A percentile compares a stretch with the other conserved stretches of the same genome.
Conservation (phyloP, 495 filamentous ascomycete genomes). For the Aspergillus heteromorphus region DNA sequence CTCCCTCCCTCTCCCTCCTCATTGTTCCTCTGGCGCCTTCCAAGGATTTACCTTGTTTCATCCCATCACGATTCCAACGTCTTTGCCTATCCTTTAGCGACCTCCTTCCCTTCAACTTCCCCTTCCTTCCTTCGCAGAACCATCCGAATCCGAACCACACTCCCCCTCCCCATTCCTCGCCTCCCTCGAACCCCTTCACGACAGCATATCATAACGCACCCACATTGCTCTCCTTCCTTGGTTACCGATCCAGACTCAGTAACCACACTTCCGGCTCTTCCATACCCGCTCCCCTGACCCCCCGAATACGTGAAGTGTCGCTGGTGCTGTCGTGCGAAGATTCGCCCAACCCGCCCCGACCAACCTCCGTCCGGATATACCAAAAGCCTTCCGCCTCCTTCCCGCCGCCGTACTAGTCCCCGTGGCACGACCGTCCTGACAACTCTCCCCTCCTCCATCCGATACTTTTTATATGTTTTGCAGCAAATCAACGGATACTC, state of each 20-base stretch:
- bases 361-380: neutral
- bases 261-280: neutral
- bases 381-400: neutral
- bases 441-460: neutral
- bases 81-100: neutral
- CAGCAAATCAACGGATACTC: constrained; percentile 12
- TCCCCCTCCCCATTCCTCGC: neutral
- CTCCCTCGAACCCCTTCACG: neutral
- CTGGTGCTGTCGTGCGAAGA: neutral
- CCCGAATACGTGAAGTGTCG: neutral
- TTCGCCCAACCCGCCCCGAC: neutral
- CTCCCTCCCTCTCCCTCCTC: neutral
- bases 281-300: neutral
- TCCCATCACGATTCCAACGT: neutral
- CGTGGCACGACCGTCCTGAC: neutral
- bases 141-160: neutral
- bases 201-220: neutral
- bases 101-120: neutral
- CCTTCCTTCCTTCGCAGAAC: neutral
- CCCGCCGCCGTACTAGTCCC: neutral
- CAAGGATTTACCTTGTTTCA: neutral
- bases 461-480: constrained; percentile 18
- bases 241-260: neutral
- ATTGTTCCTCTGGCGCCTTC: constrained; percentile 3
- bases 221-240: neutral